These are phyloP conservation scores for Fusarium robinianum DNA, from an alignment of 2,329 filamentous ascomycete species.

Conservation along the genomic window DNA sequence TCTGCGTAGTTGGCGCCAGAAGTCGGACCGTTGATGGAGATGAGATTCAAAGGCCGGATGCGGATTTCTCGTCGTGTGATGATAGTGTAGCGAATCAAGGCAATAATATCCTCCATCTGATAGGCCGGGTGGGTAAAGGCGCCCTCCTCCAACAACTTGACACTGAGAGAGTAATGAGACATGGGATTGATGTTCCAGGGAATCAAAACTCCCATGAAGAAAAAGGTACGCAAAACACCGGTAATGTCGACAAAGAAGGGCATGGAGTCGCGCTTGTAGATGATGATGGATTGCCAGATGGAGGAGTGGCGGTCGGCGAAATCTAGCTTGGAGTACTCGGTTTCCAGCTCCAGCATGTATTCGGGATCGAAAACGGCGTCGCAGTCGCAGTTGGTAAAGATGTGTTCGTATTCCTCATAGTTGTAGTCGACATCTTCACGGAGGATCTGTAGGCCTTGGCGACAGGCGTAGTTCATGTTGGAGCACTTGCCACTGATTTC, in stretches of 20 bases:
- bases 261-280: slow-evolving; percentile 33
- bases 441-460: slow-evolving; percentile 19
- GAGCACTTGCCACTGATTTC: slow-evolving; percentile 24
- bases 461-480: slow-evolving; percentile 27
- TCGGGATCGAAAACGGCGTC: slow-evolving; percentile 31
- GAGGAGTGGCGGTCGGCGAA: slow-evolving; percentile 26
- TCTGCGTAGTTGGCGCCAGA: slow-evolving; percentile 21
- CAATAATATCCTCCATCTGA: slow-evolving; percentile 28
- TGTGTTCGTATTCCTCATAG: slow-evolving; percentile 28
- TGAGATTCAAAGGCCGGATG: slow-evolving; percentile 20
- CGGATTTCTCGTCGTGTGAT: slow-evolving; percentile 20
- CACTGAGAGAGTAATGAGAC: slow-evolving; percentile 24
- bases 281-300: slow-evolving; percentile 34
- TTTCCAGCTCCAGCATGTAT: slow-evolving; percentile 28
- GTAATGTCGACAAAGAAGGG: slow-evolving; percentile 35
- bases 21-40: slow-evolving; percentile 26
- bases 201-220: slow-evolving; percentile 34
- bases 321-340: slow-evolving; percentile 19
- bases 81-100: slow-evolving; percentile 24
- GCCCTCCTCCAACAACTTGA: slow-evolving; percentile 21
- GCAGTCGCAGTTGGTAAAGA: slow-evolving; percentile 34
- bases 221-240: slow-evolving; percentile 31
- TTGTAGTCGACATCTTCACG: slow-evolving; percentile 23
- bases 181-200: slow-evolving; percentile 30
- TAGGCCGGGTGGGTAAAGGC: slow-evolving; percentile 24